phyloP scores from a whole-genome alignment of 2,329 filamentous ascomycete species.

The Ceratocystis huliohia region DNA sequence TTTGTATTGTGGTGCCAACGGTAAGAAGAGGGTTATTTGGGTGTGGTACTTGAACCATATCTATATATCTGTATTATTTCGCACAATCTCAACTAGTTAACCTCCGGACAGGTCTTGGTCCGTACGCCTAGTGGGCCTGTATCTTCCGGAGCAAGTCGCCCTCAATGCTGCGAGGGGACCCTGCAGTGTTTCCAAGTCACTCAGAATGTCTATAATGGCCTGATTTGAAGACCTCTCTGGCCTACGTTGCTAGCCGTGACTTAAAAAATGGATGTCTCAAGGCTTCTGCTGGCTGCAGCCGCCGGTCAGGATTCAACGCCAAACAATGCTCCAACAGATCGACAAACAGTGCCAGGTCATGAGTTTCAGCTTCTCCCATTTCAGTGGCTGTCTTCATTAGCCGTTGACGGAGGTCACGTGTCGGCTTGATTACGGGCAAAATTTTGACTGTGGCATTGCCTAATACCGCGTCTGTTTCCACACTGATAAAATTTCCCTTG shows the following conservation, averaged over 20 bases:
- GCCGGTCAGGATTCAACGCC: slow-evolving; percentile 80
- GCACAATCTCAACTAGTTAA: too few relatives aligned
- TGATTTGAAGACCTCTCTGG: background rate
- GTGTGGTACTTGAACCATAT: too few relatives aligned
- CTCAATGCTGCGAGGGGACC: too few relatives aligned
- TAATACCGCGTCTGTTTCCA: slow-evolving; percentile 77
- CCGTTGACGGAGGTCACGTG: slow-evolving; percentile 68
- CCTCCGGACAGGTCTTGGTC: too few relatives aligned
- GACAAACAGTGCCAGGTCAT: slow-evolving; percentile 70
- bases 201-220: slow-evolving; percentile 10
- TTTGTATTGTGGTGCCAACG: too few relatives aligned
- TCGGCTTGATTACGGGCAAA: slow-evolving; percentile 59
- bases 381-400: slow-evolving; percentile 61
- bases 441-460: slow-evolving; percentile 62
- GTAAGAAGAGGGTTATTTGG: too few relatives aligned
- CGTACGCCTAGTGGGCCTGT: too few relatives aligned
- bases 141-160: too few relatives aligned
- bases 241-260: slow-evolving; percentile 27
- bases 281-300: slow-evolving; percentile 75
- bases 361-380: slow-evolving; percentile 51
- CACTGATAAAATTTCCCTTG: slow-evolving; percentile 66
- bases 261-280: slow-evolving; percentile 79
- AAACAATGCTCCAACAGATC: slow-evolving; percentile 83
- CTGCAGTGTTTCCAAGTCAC: too few relatives aligned
- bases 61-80: too few relatives aligned